Base-by-base conservation (phyloP, 345 rosid species). In the Adansonia digitata region DNA sequence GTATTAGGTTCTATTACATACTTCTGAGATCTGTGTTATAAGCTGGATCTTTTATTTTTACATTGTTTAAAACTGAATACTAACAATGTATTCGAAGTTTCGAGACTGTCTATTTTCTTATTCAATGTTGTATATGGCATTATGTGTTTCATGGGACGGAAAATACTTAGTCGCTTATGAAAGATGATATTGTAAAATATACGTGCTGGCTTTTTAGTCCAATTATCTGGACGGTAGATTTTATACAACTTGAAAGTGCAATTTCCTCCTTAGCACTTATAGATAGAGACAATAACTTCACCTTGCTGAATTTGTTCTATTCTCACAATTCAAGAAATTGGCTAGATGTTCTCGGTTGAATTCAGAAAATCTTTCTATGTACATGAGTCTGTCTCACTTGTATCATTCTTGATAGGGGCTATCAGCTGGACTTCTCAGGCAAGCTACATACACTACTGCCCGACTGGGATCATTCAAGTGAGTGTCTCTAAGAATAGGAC, bases 381-480 rank as follows among this genome's bases (percentile, higher is more conserved):
- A 59, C 48, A 0, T 55, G 73, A 37, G 67, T 55, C 73, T 46
- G 48, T 73, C 57, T 68, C 31, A 70, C 5, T 35, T 73, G 1
- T 31, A 8, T 7, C 55, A 7, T 67, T 74, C 53, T 59, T 57
- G 63, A 27, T 35, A 57, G 63, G 63, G 63, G 17, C 63, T 57
- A 14, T 57, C 63, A 4, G 63, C 63, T 26, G 63, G 63, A 57
- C 63, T 57, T 5, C 63, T 57, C 63, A 57, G 63, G 63, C 63
- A 57, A 57, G 63, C 63, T 57, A 57, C 63, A 12, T 57, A 57
- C 63, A 57, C 63, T 26, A 57, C 63, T 27, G 63, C 63, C 14
- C 63, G 63, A 57, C 5, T 57, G 37, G 63, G 63, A 57, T 26
- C 63, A 27, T 57, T 57, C 63, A 57, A 27, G 63, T 57, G 63